These are phyloP conservation scores for Aspergillus tanneri DNA, from an alignment of 2,329 filamentous ascomycete species.

Conservation along the genomic window DNA sequence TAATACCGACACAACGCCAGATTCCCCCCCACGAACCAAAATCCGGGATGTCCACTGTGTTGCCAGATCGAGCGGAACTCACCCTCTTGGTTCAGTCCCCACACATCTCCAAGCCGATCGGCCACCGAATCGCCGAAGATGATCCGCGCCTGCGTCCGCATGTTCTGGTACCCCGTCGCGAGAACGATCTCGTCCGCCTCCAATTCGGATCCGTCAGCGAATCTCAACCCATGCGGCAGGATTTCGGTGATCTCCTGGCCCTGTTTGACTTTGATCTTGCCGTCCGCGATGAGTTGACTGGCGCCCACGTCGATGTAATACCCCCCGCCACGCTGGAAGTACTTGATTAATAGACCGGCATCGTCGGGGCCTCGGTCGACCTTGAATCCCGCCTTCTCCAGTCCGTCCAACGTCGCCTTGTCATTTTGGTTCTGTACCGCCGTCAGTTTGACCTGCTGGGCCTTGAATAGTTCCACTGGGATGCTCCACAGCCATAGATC, in stretches of 20 bases:
- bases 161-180: slow-evolving; percentile 63
- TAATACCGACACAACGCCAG: slow-evolving; percentile 63
- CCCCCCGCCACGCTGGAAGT: slow-evolving; percentile 64
- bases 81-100: slow-evolving; percentile 59
- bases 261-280: slow-evolving; percentile 65
- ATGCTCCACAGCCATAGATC: slow-evolving; percentile 61
- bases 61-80: slow-evolving; percentile 63
- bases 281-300: slow-evolving; percentile 60
- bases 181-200: slow-evolving; percentile 65
- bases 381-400: slow-evolving; percentile 61
- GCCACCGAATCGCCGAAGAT: slow-evolving; percentile 65
- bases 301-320: slow-evolving; percentile 71
- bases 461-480: slow-evolving; percentile 61
- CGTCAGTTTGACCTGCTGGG: slow-evolving; percentile 53
- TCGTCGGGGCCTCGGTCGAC: slow-evolving; percentile 59
- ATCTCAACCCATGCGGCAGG: slow-evolving; percentile 48
- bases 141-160: slow-evolving; percentile 60
- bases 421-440: slow-evolving; percentile 37
- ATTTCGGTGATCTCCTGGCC: slow-evolving; percentile 59
- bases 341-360: slow-evolving; percentile 61
- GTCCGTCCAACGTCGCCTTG: slow-evolving; percentile 40
- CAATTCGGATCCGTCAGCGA: slow-evolving; percentile 59
- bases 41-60: slow-evolving; percentile 60
- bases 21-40: slow-evolving; percentile 69
- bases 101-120: slow-evolving; percentile 58